phyloP scores from a whole-genome alignment of 441 rosid genomes.

The Populus hybrid region DNA sequence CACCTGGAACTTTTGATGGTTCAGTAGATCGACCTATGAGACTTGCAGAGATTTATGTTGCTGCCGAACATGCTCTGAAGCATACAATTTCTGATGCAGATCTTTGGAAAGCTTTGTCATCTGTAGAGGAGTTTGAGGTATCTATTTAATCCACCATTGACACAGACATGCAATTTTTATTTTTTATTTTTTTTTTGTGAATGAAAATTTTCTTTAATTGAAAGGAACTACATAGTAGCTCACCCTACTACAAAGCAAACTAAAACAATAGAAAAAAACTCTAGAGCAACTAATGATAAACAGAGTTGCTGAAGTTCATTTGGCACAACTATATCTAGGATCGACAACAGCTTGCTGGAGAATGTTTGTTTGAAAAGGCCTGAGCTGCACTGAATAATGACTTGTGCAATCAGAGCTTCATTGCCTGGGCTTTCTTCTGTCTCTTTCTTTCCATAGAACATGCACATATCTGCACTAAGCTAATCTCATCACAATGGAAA shows the following conservation, averaged over 20 bases:
- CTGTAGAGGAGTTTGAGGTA: slow-evolving; percentile 91
- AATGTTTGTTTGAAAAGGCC: not conserved
- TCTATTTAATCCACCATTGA: slow-evolving; percentile 6
- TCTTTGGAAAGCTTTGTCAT: slow-evolving; percentile 69
- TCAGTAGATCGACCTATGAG: slow-evolving; percentile 94
- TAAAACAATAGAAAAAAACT: not conserved
- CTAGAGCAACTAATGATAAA: not conserved
- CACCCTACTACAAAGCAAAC: not conserved
- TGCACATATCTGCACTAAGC: not conserved
- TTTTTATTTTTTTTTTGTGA: not conserved
- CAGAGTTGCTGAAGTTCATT: not conserved
- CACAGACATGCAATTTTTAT: not conserved
- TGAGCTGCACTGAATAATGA: not conserved
- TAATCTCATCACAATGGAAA: not conserved
- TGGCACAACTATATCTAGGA: not conserved
- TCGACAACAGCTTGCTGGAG: not conserved
- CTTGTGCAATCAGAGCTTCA: not conserved
- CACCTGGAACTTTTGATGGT: slow-evolving; percentile 81
- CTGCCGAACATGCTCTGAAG: slow-evolving; percentile 82
- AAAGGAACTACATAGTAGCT: not conserved
- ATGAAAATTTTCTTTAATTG: not conserved
- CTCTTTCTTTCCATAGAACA: not conserved
- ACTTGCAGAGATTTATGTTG: slow-evolving; percentile 95
- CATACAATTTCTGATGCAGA: slow-evolving; percentile 71
- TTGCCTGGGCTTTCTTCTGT: not conserved